A percentile compares a stretch with the other conserved stretches of the same genome.
Conservation (phyloP, 345 rosid genomes). For the Eucalyptus cloeziana region DNA sequence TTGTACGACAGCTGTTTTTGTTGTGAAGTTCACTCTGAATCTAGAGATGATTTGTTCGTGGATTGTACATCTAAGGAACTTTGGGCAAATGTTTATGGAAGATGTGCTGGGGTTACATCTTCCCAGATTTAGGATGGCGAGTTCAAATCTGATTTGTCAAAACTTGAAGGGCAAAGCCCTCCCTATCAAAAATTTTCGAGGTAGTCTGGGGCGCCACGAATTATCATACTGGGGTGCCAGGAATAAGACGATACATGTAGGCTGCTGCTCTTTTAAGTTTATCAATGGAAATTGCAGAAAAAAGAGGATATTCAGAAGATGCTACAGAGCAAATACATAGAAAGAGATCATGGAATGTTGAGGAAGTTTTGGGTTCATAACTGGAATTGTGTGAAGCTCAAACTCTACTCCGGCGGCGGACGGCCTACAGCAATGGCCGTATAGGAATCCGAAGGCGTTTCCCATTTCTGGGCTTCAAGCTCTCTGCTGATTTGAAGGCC, state of each 20-base stretch:
- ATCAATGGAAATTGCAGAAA: neutral
- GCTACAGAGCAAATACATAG: neutral
- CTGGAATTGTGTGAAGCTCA: slow-evolving; percentile 68
- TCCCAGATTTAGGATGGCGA: neutral
- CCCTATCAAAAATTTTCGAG: neutral
- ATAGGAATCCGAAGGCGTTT: slow-evolving; percentile 1
- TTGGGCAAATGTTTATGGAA: neutral
- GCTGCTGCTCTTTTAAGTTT: neutral
- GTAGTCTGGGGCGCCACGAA: neutral
- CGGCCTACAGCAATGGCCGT: slow-evolving; percentile 7
- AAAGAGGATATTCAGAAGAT: neutral
- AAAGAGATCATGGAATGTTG: neutral
- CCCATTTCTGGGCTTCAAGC: slow-evolving; percentile 17
- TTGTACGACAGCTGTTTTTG: neutral
- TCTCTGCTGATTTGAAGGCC: too few relatives aligned
- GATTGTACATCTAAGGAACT: neutral
- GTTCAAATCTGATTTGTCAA: neutral
- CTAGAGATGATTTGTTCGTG: neutral
- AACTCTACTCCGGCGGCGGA: slow-evolving; percentile 27
- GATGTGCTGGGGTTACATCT: neutral
- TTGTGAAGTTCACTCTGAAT: neutral
- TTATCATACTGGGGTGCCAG: neutral
- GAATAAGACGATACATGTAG: neutral
- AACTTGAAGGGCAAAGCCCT: neutral
- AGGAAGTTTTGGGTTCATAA: neutral